Percentiles rank a stretch among this genome's conserved stretches.
phyloP scores from a whole-genome alignment of 495 filamentous ascomycete genomes.

The Copromyces sp. region DNA sequence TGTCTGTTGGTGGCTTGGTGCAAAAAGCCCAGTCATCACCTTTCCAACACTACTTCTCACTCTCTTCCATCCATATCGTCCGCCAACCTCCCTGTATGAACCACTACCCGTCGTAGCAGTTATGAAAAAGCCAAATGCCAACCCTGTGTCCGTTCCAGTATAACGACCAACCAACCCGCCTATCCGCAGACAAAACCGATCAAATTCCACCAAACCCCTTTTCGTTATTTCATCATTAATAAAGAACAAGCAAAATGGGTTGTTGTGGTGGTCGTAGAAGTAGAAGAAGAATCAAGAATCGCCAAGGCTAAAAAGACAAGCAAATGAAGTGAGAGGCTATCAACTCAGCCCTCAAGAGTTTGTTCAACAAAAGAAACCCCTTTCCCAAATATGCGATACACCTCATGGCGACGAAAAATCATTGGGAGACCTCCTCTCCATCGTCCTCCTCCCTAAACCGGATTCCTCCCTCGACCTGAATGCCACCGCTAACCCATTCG shows the following conservation, averaged over 20 bases:
- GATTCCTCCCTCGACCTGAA: conserved; percentile 61
- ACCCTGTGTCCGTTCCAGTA: neutral
- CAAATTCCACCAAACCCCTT: neutral
- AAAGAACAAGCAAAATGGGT: neutral
- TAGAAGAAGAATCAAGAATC: neutral
- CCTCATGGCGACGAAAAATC: neutral
- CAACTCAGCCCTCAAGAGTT: neutral
- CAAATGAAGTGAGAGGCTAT: neutral
- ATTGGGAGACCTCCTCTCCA: conserved; percentile 36
- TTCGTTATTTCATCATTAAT: conserved; percentile 6
- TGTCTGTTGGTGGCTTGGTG: neutral
- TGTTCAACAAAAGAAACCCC: neutral
- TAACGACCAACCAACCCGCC: neutral
- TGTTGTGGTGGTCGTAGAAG: neutral
- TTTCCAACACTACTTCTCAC: neutral
- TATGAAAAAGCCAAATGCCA: neutral
- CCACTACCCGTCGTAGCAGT: neutral
- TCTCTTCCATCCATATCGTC: neutral
- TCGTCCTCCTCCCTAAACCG: conserved; percentile 57
- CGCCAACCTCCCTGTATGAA: neutral
- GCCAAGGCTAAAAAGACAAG: neutral
- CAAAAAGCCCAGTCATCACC: neutral
- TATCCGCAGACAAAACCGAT: neutral
- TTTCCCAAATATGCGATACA: neutral
- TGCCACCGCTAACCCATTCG: conserved; percentile 67